Percentiles rank a stretch among this genome's conserved stretches.
phyloP scores from a whole-genome alignment of 1,284 basidiomycete genomes.

The Trametes pubescens region DNA sequence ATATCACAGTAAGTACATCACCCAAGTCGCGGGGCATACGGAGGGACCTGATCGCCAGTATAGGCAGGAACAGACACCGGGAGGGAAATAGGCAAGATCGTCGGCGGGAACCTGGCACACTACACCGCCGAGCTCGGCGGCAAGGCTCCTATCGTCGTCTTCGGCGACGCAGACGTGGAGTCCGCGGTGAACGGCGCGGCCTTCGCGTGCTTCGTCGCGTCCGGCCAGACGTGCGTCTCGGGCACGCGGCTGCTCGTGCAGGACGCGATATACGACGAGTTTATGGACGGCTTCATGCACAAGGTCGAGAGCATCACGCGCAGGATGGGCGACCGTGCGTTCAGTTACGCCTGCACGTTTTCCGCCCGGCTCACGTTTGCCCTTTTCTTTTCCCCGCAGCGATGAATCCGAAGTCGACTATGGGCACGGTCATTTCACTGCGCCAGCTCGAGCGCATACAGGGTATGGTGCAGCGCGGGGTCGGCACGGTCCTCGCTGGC shows the following conservation, averaged over 20 bases:
- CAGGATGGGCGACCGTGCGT: slow-evolving; percentile 78
- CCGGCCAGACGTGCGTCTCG: slow-evolving; percentile 87
- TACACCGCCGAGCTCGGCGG: slow-evolving; percentile 86
- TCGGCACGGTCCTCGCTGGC: slow-evolving; percentile 64
- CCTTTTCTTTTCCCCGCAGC: slow-evolving; percentile 51
- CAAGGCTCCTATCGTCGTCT: slow-evolving; percentile 82
- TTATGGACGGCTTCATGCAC: slow-evolving; percentile 66
- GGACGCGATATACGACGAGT: slow-evolving; percentile 69
- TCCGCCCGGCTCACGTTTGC: background rate
- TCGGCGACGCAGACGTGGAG: slow-evolving; percentile 75
- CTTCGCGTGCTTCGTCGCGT: slow-evolving; percentile 85
- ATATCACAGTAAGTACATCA: slow-evolving; percentile 70
- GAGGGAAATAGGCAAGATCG: slow-evolving; percentile 70
- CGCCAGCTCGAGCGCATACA: slow-evolving; percentile 71
- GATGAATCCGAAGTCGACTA: slow-evolving; percentile 69
- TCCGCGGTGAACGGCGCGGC: slow-evolving; percentile 80
- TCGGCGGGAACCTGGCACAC: slow-evolving; percentile 73
- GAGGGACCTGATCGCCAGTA: background rate
- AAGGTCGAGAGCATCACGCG: slow-evolving; percentile 68
- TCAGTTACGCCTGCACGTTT: background rate
- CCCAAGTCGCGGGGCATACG: background rate
- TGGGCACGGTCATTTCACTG: slow-evolving; percentile 80
- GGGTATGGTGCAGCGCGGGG: slow-evolving; percentile 56
- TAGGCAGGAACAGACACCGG: slow-evolving; percentile 84
- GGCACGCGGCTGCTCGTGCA: slow-evolving; percentile 80